These are phyloP conservation scores for Sporothrix humicola DNA, from an alignment of 2,329 filamentous ascomycete species.

Conservation along the genomic window DNA sequence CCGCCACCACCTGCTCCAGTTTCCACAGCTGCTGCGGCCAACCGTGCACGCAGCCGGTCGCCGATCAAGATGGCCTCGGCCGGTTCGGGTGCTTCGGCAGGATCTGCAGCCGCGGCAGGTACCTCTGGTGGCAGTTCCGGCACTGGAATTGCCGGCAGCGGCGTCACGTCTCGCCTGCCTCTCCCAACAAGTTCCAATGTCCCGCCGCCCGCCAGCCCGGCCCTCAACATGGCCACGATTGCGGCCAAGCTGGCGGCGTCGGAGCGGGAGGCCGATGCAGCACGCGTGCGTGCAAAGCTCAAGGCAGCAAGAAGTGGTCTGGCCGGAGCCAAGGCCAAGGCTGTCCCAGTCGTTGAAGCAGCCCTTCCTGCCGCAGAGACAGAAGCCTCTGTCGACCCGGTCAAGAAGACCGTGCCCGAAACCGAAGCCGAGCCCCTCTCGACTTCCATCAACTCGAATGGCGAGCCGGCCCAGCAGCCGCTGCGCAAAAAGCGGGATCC, in stretches of 20 bases:
- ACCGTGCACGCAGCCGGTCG: conserved; percentile 36
- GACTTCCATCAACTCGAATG: conserved; percentile 20
- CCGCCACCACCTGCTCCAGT: conserved; percentile 21
- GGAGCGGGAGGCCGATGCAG: conserved; percentile 67
- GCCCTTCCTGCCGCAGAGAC: not conserved
- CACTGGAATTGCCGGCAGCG: not conserved
- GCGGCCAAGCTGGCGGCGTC: conserved; percentile 68
- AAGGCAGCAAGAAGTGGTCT: conserved; percentile 54
- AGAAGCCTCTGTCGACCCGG: conserved; percentile 31
- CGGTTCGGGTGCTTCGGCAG: not conserved
- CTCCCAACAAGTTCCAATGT: conserved; percentile 40
- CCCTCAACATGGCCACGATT: conserved; percentile 66
- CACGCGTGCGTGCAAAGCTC: conserved; percentile 66
- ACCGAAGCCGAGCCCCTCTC: not conserved
- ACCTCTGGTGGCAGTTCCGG: no score
- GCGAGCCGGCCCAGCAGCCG: conserved; percentile 39
- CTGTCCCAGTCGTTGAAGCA: not conserved
- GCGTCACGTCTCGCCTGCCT: conserved; percentile 35
- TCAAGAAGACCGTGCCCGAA: conserved; percentile 29
- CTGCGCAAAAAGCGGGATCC: conserved; percentile 55
- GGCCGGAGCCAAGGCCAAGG: conserved; percentile 3
- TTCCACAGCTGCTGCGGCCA: not conserved
- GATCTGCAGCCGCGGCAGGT: not conserved
- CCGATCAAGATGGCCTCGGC: conserved; percentile 37
- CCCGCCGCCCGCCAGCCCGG: conserved; percentile 57